These are phyloP conservation scores for Rhizophagus clarus DNA, from an alignment of 192 early-diverging fungal species.

Conservation along the genomic window DNA sequence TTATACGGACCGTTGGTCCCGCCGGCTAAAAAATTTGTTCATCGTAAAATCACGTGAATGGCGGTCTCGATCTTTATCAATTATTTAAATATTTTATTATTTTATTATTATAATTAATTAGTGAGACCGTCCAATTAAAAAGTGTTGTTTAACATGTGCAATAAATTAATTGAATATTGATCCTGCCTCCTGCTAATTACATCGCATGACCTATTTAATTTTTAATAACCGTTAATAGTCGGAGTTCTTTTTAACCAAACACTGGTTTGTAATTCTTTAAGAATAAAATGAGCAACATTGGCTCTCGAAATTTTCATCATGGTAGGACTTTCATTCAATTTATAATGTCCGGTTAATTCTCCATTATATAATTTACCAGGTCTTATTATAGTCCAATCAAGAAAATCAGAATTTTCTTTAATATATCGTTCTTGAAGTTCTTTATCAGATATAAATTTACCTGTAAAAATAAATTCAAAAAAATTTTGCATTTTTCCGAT, in stretches of 20 bases:
- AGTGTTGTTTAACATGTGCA: no score
- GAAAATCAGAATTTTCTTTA: conserved; percentile 28
- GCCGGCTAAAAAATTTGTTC: no score
- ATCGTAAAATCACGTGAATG: no score
- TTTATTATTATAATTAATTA: no score
- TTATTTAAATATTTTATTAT: no score
- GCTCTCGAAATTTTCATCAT: conserved; percentile 34
- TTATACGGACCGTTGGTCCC: no score
- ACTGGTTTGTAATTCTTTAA: conserved; percentile 20
- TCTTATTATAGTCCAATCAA: conserved; percentile 48
- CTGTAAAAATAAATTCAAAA: conserved; percentile 30
- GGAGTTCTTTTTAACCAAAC: not conserved
- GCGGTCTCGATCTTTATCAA: no score
- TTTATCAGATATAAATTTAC: conserved; percentile 42
- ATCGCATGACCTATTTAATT: no score
- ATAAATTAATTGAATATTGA: no score
- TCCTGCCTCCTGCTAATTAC: no score
- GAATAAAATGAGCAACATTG: conserved; percentile 43
- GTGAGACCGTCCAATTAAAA: no score
- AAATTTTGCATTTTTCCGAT: conserved; percentile 22
- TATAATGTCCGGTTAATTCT: conserved; percentile 35
- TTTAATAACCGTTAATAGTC: no score
- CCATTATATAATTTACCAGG: conserved; percentile 41
- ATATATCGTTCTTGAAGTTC: conserved; percentile 42
- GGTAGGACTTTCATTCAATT: conserved; percentile 33